These are phyloP conservation scores for Cryphonectria naterciae DNA, from an alignment of 2,329 filamentous ascomycete species.

Conservation along the genomic window DNA sequence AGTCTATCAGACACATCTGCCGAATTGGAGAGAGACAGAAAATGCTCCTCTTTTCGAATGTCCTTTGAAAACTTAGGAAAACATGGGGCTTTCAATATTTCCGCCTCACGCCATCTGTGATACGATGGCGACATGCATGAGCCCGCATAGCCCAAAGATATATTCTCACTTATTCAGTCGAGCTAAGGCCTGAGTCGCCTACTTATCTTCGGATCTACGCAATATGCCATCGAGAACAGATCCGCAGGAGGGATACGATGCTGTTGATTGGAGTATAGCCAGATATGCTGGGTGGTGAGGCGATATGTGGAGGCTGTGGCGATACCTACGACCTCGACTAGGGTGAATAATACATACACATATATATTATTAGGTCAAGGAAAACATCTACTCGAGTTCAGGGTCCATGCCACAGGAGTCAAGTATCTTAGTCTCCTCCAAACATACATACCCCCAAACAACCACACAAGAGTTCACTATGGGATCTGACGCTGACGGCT, in stretches of 20 bases:
- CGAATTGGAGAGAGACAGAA: background rate
- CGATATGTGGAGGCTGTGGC: slow-evolving; percentile 10
- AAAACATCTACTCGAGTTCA: background rate
- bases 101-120: slow-evolving; percentile 1
- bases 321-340: background rate
- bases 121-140: slow-evolving; percentile 15
- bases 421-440: too few relatives aligned
- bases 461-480: background rate
- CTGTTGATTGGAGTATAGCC: background rate
- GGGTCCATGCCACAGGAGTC: background rate
- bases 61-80: too few relatives aligned
- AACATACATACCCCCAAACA: too few relatives aligned
- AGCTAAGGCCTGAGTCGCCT: background rate
- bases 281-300: background rate
- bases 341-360: background rate
- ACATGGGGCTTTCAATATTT: background rate
- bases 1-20: background rate
- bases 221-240: background rate
- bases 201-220: background rate
- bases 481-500: background rate
- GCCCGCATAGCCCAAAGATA: background rate
- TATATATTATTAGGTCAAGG: background rate
- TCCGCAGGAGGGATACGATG: background rate
- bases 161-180: background rate
- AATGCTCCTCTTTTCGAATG: background rate